A percentile compares a stretch with the other conserved stretches of the same genome.
phyloP scores from a whole-genome alignment of 805 yeast genomes.

The Starmerella asiatica region DNA sequence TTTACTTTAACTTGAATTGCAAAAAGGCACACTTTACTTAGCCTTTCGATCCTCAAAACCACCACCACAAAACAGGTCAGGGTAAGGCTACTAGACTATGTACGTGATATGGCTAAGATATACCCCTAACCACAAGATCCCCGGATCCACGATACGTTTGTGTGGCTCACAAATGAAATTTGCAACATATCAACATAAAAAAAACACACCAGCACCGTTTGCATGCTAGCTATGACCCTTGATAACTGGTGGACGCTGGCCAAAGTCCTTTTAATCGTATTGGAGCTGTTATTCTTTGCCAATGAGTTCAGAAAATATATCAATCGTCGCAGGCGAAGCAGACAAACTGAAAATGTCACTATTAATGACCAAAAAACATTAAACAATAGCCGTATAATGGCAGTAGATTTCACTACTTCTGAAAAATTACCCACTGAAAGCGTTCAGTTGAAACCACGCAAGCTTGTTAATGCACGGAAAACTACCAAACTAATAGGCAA shows the following conservation, averaged over 20 bases:
- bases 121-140: too few relatives aligned
- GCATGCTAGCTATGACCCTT: not conserved
- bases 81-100: too few relatives aligned
- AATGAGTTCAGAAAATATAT: not conserved
- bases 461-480: slow-evolving; percentile 5
- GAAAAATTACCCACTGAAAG: not conserved
- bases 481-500: not conserved
- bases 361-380: not conserved
- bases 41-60: too few relatives aligned
- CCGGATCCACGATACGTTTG: too few relatives aligned
- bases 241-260: not conserved
- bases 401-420: slow-evolving; percentile 15
- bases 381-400: slow-evolving; percentile 3
- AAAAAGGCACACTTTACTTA: too few relatives aligned
- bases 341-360: not conserved
- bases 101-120: too few relatives aligned
- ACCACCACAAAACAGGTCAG: too few relatives aligned
- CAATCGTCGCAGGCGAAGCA: not conserved
- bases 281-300: not conserved
- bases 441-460: slow-evolving; percentile 10
- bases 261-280: not conserved
- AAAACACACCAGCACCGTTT: not conserved
- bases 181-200: too few relatives aligned
- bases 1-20: too few relatives aligned
- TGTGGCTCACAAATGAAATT: not conserved